Evolutionary conservation across 179 eudicot genomes (phyloP).

Genomic region (Actinidia polygama): DNA sequence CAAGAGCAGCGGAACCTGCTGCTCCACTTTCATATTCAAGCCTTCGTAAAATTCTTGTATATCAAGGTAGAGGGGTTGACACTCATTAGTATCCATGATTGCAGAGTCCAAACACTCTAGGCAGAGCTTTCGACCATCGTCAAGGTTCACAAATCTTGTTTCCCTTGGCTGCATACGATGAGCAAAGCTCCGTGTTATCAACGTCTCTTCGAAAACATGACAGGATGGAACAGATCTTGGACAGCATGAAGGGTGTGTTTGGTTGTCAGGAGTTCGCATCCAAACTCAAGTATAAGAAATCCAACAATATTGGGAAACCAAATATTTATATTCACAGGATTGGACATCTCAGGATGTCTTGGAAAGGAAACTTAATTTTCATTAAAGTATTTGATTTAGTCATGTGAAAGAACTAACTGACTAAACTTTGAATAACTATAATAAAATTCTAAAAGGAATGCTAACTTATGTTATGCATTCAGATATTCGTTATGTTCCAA

Average conservation of each 20-base stretch:
- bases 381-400: neutral
- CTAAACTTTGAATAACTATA: neutral
- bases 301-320: neutral
- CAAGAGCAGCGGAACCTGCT: conserved; percentile 78
- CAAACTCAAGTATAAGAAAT: neutral
- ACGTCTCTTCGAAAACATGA: conserved; percentile 6
- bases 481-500: neutral
- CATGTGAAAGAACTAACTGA: neutral
- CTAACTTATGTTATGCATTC: neutral
- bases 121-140: conserved; percentile 86
- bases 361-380: neutral
- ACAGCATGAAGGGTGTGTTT: neutral
- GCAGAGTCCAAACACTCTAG: conserved; percentile 87
- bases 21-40: conserved; percentile 79
- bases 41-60: conserved; percentile 78
- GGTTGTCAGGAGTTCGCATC: conserved; percentile 1
- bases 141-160: conserved; percentile 68
- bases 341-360: neutral
- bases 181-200: conserved; percentile 14
- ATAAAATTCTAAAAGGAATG: neutral
- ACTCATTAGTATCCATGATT: conserved; percentile 73
- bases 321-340: neutral
- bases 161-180: conserved; percentile 62
- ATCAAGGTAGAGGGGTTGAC: conserved; percentile 79
- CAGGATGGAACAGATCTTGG: neutral